Percentiles rank a stretch among this genome's conserved stretches.
These are phyloP conservation scores for Hymenoscyphus occultus DNA, from an alignment of 2,329 filamentous ascomycete species.

Conservation along the genomic window DNA sequence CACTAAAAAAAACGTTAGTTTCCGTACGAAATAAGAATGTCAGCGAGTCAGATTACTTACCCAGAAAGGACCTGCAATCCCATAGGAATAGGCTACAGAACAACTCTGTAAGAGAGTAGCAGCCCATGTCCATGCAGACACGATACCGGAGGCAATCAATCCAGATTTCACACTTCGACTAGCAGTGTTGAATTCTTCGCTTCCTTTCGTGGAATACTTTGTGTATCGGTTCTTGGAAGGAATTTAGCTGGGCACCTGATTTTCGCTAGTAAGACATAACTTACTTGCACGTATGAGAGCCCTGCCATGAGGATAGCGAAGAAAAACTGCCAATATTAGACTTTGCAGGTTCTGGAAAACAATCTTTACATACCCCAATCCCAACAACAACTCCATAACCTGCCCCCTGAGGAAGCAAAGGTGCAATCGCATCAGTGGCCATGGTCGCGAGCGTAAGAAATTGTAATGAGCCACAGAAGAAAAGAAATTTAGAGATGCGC, in stretches of 20 bases:
- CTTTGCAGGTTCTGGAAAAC: no score
- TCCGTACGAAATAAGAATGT: no score
- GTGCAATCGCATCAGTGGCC: slow-evolving; percentile 4
- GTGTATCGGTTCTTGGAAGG: slow-evolving; percentile 11
- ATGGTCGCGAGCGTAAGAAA: neutral
- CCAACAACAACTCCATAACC: slow-evolving; percentile 51
- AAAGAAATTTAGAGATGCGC: neutral
- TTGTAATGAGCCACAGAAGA: neutral
- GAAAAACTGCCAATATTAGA: slow-evolving; percentile 24
- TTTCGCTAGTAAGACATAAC: neutral
- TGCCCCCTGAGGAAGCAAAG: slow-evolving; percentile 34
- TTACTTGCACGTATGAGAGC: slow-evolving; percentile 13
- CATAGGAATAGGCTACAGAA: slow-evolving; percentile 74
- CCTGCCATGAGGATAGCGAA: slow-evolving; percentile 42
- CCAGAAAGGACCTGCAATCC: slow-evolving; percentile 62
- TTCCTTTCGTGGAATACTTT: slow-evolving; percentile 13
- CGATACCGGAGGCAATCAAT: slow-evolving; percentile 81
- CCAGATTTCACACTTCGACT: slow-evolving; percentile 84
- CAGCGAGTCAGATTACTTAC: slow-evolving; percentile 42
- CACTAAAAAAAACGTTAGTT: neutral
- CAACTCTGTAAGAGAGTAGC: slow-evolving; percentile 75
- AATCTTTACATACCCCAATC: slow-evolving; percentile 39
- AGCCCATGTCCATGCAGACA: slow-evolving; percentile 89
- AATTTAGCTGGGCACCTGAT: neutral
- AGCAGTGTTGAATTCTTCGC: slow-evolving; percentile 83